phyloP scores from a whole-genome alignment of 805 yeast species.

The Torulaspora quercuum region DNA sequence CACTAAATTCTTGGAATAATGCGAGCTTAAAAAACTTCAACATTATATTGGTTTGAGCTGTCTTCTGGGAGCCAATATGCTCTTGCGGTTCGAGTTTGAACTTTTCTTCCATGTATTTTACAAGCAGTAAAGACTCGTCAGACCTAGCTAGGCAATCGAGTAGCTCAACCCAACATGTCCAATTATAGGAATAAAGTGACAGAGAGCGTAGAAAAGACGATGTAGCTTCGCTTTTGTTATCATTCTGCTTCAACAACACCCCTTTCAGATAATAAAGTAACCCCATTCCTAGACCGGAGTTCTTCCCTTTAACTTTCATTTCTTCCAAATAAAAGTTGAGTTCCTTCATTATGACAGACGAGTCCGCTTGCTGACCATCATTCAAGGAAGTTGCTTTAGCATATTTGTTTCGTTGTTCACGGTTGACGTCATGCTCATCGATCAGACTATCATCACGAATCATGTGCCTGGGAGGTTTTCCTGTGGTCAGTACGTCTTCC shows the following conservation, averaged over 20 bases:
- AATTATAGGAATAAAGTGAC: slow-evolving; percentile 71
- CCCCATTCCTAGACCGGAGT: slow-evolving; percentile 40
- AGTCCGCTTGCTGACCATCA: slow-evolving; percentile 27
- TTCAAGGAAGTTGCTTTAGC: slow-evolving; percentile 11
- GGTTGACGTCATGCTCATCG: slow-evolving; percentile 12
- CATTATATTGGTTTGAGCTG: slow-evolving; percentile 34
- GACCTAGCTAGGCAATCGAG: slow-evolving; percentile 55
- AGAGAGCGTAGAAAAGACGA: slow-evolving; percentile 58
- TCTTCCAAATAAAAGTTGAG: slow-evolving; percentile 29
- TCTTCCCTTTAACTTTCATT: background rate
- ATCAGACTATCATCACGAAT: slow-evolving; percentile 10
- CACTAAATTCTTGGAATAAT: slow-evolving; percentile 74
- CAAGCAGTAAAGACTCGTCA: slow-evolving; percentile 53
- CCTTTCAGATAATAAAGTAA: slow-evolving; percentile 74
- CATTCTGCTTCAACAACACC: slow-evolving; percentile 53
- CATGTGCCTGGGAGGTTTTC: slow-evolving; percentile 20
- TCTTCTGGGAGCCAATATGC: slow-evolving; percentile 19
- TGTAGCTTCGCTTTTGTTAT: slow-evolving; percentile 59
- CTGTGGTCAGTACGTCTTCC: slow-evolving; percentile 57
- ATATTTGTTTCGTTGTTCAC: slow-evolving; percentile 3
- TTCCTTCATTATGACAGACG: slow-evolving; percentile 42
- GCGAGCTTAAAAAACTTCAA: slow-evolving; percentile 61
- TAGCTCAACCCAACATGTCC: slow-evolving; percentile 92
- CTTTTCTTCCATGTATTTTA: slow-evolving; percentile 37
- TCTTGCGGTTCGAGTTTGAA: slow-evolving; percentile 16